A percentile compares a stretch with the other conserved stretches of the same genome.
Conservation (phyloP, 2,329 filamentous ascomycete genomes). For the Aspergillus chevalieri region DNA sequence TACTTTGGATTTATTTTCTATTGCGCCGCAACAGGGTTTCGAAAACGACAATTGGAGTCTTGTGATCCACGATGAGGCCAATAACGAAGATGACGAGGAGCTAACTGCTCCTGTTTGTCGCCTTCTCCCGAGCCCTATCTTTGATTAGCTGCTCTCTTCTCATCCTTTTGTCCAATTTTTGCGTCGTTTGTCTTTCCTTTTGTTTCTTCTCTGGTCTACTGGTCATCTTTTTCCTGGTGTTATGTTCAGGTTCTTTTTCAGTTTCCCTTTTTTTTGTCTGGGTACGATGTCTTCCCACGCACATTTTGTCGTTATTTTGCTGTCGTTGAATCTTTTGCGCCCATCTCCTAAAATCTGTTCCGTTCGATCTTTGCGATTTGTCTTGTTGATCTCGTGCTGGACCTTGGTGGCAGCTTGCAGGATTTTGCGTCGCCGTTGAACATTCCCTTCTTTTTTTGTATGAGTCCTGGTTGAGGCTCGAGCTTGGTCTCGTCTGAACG, state of each 20-base stretch:
- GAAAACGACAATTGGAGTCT: slow-evolving; percentile 6
- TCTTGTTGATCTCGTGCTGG: not conserved
- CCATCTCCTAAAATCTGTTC: not conserved
- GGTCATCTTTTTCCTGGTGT: not conserved
- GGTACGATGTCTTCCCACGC: not conserved
- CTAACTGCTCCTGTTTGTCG: not conserved
- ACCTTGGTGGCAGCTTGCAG: not conserved
- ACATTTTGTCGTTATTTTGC: not conserved
- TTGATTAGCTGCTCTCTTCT: slow-evolving; percentile 5
- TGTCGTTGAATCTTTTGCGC: not conserved
- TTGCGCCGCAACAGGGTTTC: not conserved
- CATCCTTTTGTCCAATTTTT: not conserved
- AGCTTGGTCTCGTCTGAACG: not conserved
- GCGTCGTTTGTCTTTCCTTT: not conserved
- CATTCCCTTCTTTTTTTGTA: not conserved
- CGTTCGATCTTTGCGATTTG: not conserved
- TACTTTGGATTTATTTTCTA: not conserved
- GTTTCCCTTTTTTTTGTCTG: not conserved
- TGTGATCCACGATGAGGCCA: not conserved
- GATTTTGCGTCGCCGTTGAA: not conserved
- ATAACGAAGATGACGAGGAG: not conserved
- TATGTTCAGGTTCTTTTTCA: too few species aligned
- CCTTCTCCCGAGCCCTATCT: slow-evolving; percentile 6
- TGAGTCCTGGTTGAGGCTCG: not conserved
- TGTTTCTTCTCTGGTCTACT: not conserved